A percentile compares a stretch with the other conserved stretches of the same genome.
phyloP scores from a whole-genome alignment of 2,329 filamentous ascomycete species.

The Diplocarpon rosae region DNA sequence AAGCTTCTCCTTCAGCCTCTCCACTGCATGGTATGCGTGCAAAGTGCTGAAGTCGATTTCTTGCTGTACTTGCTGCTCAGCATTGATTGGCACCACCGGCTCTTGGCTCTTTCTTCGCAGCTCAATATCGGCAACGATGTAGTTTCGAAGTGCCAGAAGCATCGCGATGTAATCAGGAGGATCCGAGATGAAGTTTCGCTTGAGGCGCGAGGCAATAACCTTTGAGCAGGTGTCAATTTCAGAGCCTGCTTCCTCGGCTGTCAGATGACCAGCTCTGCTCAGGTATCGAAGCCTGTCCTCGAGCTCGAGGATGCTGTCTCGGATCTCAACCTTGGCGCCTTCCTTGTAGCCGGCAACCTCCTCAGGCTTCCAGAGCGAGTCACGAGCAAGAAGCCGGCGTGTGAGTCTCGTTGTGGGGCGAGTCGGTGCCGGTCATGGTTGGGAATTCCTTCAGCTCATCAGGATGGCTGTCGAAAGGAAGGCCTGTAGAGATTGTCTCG shows the following conservation, averaged over 20 bases:
- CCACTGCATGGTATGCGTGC: neutral
- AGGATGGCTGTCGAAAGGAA: too few species aligned
- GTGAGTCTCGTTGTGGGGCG: neutral
- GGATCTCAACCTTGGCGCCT: conserved; percentile 1
- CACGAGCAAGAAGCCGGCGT: neutral
- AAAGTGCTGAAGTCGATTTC: neutral
- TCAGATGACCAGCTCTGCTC: neutral
- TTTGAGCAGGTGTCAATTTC: neutral
- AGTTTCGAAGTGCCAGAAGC: neutral
- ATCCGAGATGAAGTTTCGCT: neutral
- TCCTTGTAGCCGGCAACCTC: conserved; percentile 1
- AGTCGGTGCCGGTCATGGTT: neutral
- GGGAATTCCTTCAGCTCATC: too few species aligned
- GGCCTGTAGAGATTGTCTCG: too few species aligned
- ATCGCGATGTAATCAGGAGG: neutral
- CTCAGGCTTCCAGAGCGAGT: neutral
- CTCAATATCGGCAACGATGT: neutral
- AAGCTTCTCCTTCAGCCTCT: conserved; percentile 1
- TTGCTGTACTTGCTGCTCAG: neutral
- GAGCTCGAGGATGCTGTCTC: neutral
- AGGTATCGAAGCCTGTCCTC: conserved; percentile 2
- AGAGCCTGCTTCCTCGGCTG: neutral
- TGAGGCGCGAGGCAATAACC: neutral
- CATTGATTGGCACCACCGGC: neutral
- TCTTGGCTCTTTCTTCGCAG: neutral